These are phyloP conservation scores for Ramaria sp. DNA, from an alignment of 768 basidiomycete genomes.

Conservation along the genomic window DNA sequence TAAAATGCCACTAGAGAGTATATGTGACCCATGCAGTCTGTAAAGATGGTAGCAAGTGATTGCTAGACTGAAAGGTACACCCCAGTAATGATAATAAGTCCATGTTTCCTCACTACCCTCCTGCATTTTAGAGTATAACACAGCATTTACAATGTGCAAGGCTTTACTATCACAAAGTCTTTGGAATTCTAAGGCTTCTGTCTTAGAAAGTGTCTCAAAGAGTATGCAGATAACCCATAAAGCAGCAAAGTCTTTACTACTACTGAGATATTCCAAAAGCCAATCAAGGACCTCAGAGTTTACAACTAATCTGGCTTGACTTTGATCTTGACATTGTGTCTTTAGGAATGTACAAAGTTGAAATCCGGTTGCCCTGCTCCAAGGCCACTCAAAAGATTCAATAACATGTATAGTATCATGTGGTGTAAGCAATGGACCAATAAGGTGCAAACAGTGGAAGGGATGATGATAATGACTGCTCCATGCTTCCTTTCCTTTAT, in stretches of 20 bases:
- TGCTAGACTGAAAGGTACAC: neutral
- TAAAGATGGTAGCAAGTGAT: neutral
- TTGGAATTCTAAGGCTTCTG: neutral
- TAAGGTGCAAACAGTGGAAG: constrained; percentile 1
- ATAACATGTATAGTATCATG: neutral
- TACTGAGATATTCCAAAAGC: neutral
- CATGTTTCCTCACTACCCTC: neutral
- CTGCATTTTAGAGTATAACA: neutral
- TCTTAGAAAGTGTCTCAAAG: constrained; percentile 1
- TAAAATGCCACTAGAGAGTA: neutral
- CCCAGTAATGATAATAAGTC: constrained; percentile 3
- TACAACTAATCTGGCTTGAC: neutral
- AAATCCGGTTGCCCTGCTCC: neutral
- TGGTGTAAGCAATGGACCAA: neutral
- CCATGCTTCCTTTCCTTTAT: neutral
- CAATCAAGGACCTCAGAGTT: neutral
- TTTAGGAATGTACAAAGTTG: neutral
- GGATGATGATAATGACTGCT: neutral
- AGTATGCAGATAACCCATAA: neutral
- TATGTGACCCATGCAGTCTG: neutral
- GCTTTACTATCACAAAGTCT: neutral
- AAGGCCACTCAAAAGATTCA: neutral
- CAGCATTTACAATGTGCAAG: neutral
- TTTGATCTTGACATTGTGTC: neutral
- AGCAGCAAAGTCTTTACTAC: neutral